Evolutionary conservation across 1,284 basidiomycete species (phyloP), one percentile per base, ranked within the genome.

Genomic region (Sporisorium sorghi): DNA sequence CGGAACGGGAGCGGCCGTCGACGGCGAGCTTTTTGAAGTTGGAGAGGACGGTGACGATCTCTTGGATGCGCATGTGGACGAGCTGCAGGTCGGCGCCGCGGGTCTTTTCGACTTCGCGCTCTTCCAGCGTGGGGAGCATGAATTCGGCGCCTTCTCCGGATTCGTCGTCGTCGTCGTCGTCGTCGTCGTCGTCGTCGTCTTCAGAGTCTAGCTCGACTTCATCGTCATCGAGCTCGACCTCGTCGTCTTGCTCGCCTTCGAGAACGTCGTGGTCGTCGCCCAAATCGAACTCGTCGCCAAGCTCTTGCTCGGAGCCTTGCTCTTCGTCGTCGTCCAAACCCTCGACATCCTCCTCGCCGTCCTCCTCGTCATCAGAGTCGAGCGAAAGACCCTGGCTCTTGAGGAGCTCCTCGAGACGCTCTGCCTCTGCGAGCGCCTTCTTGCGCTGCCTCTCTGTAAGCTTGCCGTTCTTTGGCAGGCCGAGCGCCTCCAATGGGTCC

Each of bases 51-150:
- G 90, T 89, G 12, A 93, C 92, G 76, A 93, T 92, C 84, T 93
- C 90, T 73, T 92, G 89, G 89, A 99, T 94, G 59, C 96, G 89
- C 78, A 89, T 88, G 86, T 97, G 94, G 9, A 98, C 90, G 35
- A 90, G 88, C 67, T 93, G 90, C 51, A 97, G 88, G 75, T 95
- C 85, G 26, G 84, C 91, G 11, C 74, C 77, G 14, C 67, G 71
- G 30, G 61, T 61, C 56, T 77, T 90, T 85, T 94, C 93, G 67
- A 90, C 88, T 76, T 92, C 93, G 61, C 90, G 87, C 80, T 97
- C 93, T 76, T 91, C 91, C 1, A 90, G 87, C 2, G 93, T 93
- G 0, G 92, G 93, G 17, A 97, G 86, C 50, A 88, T 89, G 86
- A 92, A 92, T 19, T 86, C 88, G 19, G 86, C 87, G 19, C 89